A percentile compares a stretch with the other conserved stretches of the same genome.
Conservation (phyloP, 257 asterid genomes). For the Solanum bulbocastanum region DNA sequence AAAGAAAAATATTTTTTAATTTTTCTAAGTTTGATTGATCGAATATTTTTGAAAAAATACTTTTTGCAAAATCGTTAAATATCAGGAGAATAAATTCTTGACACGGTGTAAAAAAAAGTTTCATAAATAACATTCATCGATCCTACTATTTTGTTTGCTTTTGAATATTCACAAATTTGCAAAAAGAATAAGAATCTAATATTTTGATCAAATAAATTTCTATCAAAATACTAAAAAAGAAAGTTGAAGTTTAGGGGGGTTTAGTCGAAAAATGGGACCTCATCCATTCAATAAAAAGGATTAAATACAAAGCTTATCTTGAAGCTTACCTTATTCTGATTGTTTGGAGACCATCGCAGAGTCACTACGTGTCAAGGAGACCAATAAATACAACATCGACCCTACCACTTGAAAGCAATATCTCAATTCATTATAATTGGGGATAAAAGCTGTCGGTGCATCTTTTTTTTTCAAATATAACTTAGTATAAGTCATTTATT, state of each 20-base stretch:
- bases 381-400: not conserved
- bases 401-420: not conserved
- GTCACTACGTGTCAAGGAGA: not conserved
- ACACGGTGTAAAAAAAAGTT: too few relatives aligned
- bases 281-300: not conserved
- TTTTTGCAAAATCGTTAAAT: too few relatives aligned
- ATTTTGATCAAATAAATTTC: not conserved
- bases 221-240: not conserved
- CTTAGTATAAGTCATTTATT: not conserved
- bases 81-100: too few relatives aligned
- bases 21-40: too few relatives aligned
- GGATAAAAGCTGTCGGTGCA: not conserved
- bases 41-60: too few relatives aligned
- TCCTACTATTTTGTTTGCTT: too few relatives aligned
- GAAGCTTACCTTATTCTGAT: not conserved
- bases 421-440: too few relatives aligned
- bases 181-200: too few relatives aligned
- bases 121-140: not conserved
- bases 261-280: rapidly evolving
- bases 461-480: not conserved
- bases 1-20: too few relatives aligned
- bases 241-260: not conserved
- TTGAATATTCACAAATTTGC: not conserved
- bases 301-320: too few relatives aligned
- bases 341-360: rapidly evolving